phyloP scores from a whole-genome alignment of 2,329 filamentous ascomycete species.

The Rugonectria rugulosa region DNA sequence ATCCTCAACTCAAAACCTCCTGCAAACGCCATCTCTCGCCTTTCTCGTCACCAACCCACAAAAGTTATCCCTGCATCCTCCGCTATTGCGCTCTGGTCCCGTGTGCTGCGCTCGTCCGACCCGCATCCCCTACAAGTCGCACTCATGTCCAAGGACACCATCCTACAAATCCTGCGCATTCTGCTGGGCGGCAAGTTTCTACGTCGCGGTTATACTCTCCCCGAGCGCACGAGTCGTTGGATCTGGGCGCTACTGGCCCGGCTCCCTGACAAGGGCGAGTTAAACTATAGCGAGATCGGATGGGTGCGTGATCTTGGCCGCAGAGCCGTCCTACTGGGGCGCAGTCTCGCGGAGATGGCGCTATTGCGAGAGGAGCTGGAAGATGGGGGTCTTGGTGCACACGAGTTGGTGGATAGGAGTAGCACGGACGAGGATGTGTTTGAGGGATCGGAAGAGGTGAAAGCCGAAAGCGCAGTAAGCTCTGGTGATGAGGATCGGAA shows the following conservation, averaged over 20 bases:
- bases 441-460: slow-evolving; percentile 42
- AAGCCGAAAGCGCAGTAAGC: slow-evolving; percentile 39
- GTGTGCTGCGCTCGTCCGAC: slow-evolving; percentile 59
- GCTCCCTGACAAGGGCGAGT: slow-evolving; percentile 75
- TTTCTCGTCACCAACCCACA: slow-evolving; percentile 62
- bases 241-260: slow-evolving; percentile 83
- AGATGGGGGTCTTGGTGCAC: slow-evolving; percentile 50
- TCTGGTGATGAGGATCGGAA: slow-evolving; percentile 25
- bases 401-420: slow-evolving; percentile 57
- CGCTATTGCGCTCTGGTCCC: slow-evolving; percentile 60
- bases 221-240: slow-evolving; percentile 79
- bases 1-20: slow-evolving; percentile 66
- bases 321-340: slow-evolving; percentile 70
- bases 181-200: slow-evolving; percentile 71
- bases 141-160: slow-evolving; percentile 70
- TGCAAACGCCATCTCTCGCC: slow-evolving; percentile 55
- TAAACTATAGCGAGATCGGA: slow-evolving; percentile 78
- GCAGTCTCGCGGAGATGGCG: slow-evolving; percentile 62
- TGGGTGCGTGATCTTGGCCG: slow-evolving; percentile 82
- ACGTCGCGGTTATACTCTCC: slow-evolving; percentile 64
- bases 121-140: slow-evolving; percentile 67
- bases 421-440: slow-evolving; percentile 49
- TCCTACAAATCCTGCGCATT: slow-evolving; percentile 72
- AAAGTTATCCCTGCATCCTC: slow-evolving; percentile 61
- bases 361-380: slow-evolving; percentile 53